Conservation (phyloP, 1,139 yeast species). For the Kurtzmaniella quercitrusa region DNA sequence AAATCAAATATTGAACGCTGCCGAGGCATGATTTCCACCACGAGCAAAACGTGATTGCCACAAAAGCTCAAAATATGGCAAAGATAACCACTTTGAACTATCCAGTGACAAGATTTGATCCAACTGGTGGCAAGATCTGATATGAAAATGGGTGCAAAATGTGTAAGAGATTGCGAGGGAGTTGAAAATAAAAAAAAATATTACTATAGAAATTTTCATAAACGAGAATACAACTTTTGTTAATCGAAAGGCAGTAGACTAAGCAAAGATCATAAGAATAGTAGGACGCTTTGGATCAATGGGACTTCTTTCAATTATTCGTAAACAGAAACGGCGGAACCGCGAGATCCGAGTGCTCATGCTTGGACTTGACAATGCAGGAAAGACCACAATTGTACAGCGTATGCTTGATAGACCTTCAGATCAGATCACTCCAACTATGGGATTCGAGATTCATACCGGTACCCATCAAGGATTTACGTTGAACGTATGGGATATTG, state of each 20-base stretch:
- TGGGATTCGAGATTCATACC: slow-evolving; percentile 51
- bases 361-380: slow-evolving; percentile 85
- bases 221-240: too few relatives aligned
- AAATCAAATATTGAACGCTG: slow-evolving; percentile 15
- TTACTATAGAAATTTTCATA: background rate
- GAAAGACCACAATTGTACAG: slow-evolving; percentile 78
- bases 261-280: too few relatives aligned
- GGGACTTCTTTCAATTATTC: slow-evolving; percentile 82
- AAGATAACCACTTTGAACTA: background rate
- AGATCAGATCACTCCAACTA: slow-evolving; percentile 42
- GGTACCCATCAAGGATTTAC: slow-evolving; percentile 24
- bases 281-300: slow-evolving; percentile 24
- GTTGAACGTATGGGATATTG: slow-evolving; percentile 75
- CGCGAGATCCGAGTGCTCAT: slow-evolving; percentile 69
- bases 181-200: too few relatives aligned
- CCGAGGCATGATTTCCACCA: slow-evolving; percentile 3
- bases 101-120: too few relatives aligned
- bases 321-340: slow-evolving; percentile 79
- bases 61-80: background rate
- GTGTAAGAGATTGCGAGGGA: background rate
- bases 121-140: background rate
- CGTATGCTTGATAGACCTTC: slow-evolving; percentile 52
- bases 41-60: background rate
- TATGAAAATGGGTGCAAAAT: background rate
- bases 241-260: too few relatives aligned